Base-by-base conservation (phyloP, 2,329 filamentous ascomycete genomes). In the Penicillium sp. region DNA sequence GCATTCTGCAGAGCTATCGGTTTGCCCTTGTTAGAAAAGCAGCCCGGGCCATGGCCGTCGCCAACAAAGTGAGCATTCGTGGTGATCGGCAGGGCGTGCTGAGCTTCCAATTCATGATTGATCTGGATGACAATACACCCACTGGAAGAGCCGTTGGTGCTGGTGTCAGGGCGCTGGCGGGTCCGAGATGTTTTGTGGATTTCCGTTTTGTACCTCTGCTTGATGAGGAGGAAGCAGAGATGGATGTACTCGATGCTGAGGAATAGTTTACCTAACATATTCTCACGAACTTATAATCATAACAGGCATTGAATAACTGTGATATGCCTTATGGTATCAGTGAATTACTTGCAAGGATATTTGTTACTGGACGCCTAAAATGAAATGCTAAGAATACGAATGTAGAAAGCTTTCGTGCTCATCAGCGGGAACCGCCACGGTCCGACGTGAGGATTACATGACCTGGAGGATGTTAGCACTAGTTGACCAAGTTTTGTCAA, bases 41-140 rank as follows among this genome's bases (percentile, higher is more conserved):
- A 0, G 87, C 87, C 47, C 88, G 94, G 64, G 94, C 95, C n/a
- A 98, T 99, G 94, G 87, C 89, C 47, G 86, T 92, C 39, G 92
- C 93, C 4, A 93, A 85, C 69, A 99, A 98, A 77, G 93, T 98
- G 58, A 96, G 92, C 72, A 84, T 99, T 61, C 84, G 95, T 16
- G 89, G 92, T 0, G 95, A 99, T 75, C 83, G 85, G 2, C 91
- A 96, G 72, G 94, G 95, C 0, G 94, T 99, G 33, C 76, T 99
- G 64, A 97, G 91, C 75, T 78, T 98, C 73, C 95, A 99, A 72
- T 97, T 98, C 70, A 95, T 99, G 89, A 89, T 99, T 16, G 92
- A 97, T 72, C 82, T 93, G 43, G 91, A 95, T 61, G 84, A 67
- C 47, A 49, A 85, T 6, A 83, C 85, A 44, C 60, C 60, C 9